phyloP scores from a whole-genome alignment of 1,284 basidiomycete genomes.

The Leccinum insolens region DNA sequence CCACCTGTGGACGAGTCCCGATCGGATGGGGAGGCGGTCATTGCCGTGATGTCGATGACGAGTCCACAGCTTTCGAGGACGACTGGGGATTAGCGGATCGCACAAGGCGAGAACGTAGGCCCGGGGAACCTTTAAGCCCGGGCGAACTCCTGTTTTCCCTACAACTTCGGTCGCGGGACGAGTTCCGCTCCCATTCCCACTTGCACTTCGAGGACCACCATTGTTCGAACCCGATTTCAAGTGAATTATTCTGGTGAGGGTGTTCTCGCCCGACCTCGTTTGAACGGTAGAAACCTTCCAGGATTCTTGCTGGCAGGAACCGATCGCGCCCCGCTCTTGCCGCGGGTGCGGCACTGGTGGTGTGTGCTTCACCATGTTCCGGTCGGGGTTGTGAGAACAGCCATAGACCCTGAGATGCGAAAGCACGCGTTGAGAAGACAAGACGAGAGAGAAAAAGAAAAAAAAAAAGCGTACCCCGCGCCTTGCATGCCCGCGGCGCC shows the following conservation, averaged over 20 bases:
- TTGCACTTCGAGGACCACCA: conserved; percentile 10
- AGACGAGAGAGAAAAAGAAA: background rate
- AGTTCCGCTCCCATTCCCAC: conserved; percentile 12
- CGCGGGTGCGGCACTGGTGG: conserved; percentile 1
- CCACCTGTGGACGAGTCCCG: conserved; percentile 28
- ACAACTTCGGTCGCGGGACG: conserved; percentile 15
- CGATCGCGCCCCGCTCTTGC: conserved; percentile 30
- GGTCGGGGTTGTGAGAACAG: too few relatives aligned
- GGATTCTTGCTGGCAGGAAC: conserved; percentile 25
- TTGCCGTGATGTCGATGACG: conserved; percentile 13
- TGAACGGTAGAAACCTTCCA: conserved; percentile 28
- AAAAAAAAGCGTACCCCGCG: conserved; percentile 57
- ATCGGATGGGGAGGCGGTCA: conserved; percentile 27
- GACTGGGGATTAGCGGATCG: conserved; percentile 26
- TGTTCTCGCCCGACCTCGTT: conserved; percentile 25
- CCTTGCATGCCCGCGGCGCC: conserved; percentile 75
- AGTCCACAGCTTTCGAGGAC: background rate
- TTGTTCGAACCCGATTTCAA: conserved; percentile 1
- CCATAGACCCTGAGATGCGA: conserved; percentile 47
- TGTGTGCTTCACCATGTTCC: too few relatives aligned
- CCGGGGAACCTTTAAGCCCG: too few relatives aligned
- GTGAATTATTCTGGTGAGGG: conserved; percentile 7
- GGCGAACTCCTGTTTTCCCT: conserved; percentile 13
- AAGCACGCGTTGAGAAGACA: too few relatives aligned
- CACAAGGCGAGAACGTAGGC: conserved; percentile 6